Conservation (phyloP, 129 eudicot genomes). For the Erigeron canadensis region DNA sequence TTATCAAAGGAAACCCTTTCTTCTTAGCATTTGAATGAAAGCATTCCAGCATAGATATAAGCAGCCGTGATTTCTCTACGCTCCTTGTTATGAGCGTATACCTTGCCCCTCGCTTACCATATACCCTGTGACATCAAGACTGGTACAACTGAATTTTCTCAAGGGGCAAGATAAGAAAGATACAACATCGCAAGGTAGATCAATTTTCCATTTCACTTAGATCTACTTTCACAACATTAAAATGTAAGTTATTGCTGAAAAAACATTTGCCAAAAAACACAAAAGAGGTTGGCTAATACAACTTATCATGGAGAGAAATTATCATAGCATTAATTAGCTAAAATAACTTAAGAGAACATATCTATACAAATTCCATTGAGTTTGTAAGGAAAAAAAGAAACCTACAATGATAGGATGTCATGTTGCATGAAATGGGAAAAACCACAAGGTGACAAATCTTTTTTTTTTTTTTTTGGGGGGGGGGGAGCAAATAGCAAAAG, state of each 20-base stretch:
- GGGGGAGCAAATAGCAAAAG: too few relatives aligned
- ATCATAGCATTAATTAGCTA: not conserved
- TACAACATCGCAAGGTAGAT: not conserved
- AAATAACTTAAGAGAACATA: not conserved
- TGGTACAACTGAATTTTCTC: not conserved
- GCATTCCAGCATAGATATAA: conserved; percentile 46
- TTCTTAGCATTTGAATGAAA: conserved; percentile 34
- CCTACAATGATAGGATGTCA: not conserved
- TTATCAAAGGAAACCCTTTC: conserved; percentile 41
- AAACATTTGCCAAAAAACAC: conserved; percentile 13
- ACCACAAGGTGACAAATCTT: not conserved
- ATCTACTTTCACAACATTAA: conserved; percentile 2
- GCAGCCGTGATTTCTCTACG: conserved; percentile 50
- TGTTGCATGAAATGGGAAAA: not conserved
- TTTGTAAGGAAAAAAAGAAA: not conserved
- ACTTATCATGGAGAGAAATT: not conserved
- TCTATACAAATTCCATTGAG: not conserved
- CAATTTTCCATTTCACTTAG: conserved; percentile 7
- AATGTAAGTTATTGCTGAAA: not conserved
- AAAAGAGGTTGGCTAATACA: not conserved
- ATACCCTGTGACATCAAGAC: conserved; percentile 43
- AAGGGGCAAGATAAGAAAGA: not conserved
- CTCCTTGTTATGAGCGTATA: conserved; percentile 53
- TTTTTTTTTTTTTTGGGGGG: too few relatives aligned
- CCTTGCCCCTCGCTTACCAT: conserved; percentile 39